These are phyloP conservation scores for Funneliformis geosporum DNA, from an alignment of 192 early-diverging fungal species.

Conservation along the genomic window DNA sequence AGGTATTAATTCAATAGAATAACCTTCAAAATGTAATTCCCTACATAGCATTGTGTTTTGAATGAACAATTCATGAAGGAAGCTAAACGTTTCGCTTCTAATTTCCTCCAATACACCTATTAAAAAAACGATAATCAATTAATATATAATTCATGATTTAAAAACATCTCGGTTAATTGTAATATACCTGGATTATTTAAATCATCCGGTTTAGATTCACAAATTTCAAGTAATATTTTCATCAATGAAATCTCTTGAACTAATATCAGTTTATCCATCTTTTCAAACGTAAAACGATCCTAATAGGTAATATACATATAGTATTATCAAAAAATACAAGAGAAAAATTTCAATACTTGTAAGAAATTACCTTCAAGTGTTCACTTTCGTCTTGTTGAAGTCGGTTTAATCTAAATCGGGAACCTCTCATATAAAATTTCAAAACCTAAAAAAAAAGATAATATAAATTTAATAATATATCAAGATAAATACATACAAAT, in stretches of 20 bases:
- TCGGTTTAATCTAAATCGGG: constrained; percentile 40
- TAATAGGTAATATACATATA: neutral
- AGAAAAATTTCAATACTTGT: neutral
- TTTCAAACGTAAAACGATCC: constrained; percentile 38
- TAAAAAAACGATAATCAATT: neutral
- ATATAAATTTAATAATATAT: neutral
- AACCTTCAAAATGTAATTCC: constrained; percentile 64
- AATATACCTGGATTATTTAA: constrained; percentile 17
- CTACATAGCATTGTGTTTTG: constrained; percentile 57
- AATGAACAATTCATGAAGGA: constrained; percentile 63
- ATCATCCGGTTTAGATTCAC: constrained; percentile 26
- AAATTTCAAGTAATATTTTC: constrained; percentile 56
- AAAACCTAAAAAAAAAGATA: constrained; percentile 32
- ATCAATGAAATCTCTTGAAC: constrained; percentile 58
- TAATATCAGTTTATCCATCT: constrained; percentile 50
- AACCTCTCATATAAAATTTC: constrained; percentile 42
- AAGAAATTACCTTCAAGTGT: neutral
- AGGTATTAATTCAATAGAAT: constrained; percentile 50
- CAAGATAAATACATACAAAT: neutral
- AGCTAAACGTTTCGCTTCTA: constrained; percentile 49
- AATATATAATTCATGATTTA: neutral
- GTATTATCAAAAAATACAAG: neutral
- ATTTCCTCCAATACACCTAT: constrained; percentile 26
- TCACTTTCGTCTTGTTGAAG: neutral
- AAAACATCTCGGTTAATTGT: neutral